These are phyloP conservation scores for Andalucia godoyi DNA, from an alignment of 78 protist genomes.

Conservation along the genomic window DNA sequence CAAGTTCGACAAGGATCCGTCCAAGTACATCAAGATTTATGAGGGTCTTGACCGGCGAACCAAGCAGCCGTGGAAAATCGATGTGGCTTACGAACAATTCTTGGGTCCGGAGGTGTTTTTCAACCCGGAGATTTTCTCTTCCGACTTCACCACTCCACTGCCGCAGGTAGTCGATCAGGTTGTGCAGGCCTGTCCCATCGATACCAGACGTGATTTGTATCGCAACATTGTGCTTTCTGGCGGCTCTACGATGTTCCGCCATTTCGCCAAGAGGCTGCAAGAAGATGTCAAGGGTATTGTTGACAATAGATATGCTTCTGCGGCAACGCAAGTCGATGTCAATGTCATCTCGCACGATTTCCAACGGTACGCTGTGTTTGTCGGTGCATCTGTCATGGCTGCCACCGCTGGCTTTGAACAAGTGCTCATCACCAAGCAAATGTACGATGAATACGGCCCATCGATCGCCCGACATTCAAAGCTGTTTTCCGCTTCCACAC, in stretches of 20 bases:
- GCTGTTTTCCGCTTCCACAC: too few relatives aligned
- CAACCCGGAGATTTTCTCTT: conserved; percentile 93
- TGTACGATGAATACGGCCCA: conserved; percentile 95
- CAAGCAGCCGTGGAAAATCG: conserved; percentile 33
- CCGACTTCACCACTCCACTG: conserved; percentile 80
- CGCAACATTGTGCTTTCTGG: conserved; percentile 93
- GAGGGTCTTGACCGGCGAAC: neutral
- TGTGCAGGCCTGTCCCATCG: conserved; percentile 93
- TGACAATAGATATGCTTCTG: conserved; percentile 34
- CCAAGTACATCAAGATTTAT: conserved; percentile 52
- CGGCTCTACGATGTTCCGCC: conserved; percentile 98
- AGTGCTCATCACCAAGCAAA: conserved; percentile 77
- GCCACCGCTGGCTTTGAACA: conserved; percentile 75
- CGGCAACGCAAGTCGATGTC: conserved; percentile 52
- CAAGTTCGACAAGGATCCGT: conserved; percentile 85
- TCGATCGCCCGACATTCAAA: conserved; percentile 67
- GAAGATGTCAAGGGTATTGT: conserved; percentile 68
- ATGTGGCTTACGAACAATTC: conserved; percentile 97
- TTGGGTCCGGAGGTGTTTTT: conserved; percentile 99
- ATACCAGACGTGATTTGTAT: conserved; percentile 37
- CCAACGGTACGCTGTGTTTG: conserved; percentile 94
- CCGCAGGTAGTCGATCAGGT: conserved; percentile 75
- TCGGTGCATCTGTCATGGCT: conserved; percentile 92
- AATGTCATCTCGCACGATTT: conserved; percentile 81
- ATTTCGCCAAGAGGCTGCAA: conserved; percentile 86